Percentiles rank a stretch among this genome's conserved stretches.
These are phyloP conservation scores for Polyplosphaeria fusca DNA, from an alignment of 495 filamentous ascomycete genomes.

Conservation along the genomic window DNA sequence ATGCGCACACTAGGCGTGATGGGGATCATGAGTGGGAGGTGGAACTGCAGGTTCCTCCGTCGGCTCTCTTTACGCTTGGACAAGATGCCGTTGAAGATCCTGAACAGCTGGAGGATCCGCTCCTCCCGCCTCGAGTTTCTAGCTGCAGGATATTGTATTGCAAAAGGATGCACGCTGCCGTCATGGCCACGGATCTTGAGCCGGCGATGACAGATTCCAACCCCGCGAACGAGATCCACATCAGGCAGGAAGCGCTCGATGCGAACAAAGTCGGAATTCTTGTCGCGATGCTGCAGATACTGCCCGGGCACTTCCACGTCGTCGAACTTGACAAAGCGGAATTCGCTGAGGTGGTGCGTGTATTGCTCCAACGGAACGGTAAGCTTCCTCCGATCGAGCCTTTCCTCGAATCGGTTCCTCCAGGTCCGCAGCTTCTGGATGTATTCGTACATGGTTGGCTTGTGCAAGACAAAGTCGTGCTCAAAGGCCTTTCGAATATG, in stretches of 20 bases:
- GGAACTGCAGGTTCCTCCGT: constrained; percentile 90
- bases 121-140: constrained; percentile 91
- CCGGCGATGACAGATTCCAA: constrained; percentile 84
- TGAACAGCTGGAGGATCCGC: constrained; percentile 92
- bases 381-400: constrained; percentile 78
- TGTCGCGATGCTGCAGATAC: constrained; percentile 93
- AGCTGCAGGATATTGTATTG: constrained; percentile 90
- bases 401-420: constrained; percentile 97
- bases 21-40: constrained; percentile 90
- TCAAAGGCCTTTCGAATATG: constrained; percentile 95
- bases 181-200: constrained; percentile 97
- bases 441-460: constrained; percentile 95
- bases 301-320: constrained; percentile 98
- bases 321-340: constrained; percentile 95
- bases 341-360: constrained; percentile 89
- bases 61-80: constrained; percentile 90
- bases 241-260: constrained; percentile 95
- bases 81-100: constrained; percentile 89
- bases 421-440: constrained; percentile 94
- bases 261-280: constrained; percentile 95
- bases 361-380: constrained; percentile 71
- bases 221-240: constrained; percentile 84
- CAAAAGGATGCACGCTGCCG: constrained; percentile 90
- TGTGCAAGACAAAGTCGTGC: constrained; percentile 86
- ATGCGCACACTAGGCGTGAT: constrained; percentile 89